Evolutionary conservation across 805 yeast species (phyloP).

Genomic region (Yarrowia yakushimensis): DNA sequence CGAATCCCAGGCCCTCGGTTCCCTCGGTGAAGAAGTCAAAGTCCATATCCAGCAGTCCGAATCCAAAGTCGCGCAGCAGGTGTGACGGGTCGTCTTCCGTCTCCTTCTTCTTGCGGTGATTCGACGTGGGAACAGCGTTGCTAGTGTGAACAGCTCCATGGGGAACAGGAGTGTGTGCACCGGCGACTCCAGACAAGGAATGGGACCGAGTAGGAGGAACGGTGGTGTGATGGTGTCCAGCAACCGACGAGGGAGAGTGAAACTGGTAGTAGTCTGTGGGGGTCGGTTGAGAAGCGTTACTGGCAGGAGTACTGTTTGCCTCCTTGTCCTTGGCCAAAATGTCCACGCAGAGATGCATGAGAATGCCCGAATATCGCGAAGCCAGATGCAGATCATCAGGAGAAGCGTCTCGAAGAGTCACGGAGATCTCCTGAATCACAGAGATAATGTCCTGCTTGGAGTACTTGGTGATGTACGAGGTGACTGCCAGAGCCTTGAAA

Average conservation of each 20-base stretch:
- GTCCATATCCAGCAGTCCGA: constrained; percentile 30
- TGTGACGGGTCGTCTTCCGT: constrained; percentile 12
- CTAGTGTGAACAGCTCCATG: background rate
- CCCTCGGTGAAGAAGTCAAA: constrained; percentile 36
- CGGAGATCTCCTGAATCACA: constrained; percentile 67
- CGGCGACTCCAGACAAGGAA: constrained; percentile 12
- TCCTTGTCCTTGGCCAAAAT: constrained; percentile 44
- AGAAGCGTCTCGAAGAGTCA: constrained; percentile 71
- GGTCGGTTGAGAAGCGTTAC: constrained; percentile 17
- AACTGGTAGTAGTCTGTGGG: constrained; percentile 25
- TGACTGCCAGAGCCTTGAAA: constrained; percentile 64
- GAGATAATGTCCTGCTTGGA: constrained; percentile 54
- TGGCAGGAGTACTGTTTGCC: constrained; percentile 22
- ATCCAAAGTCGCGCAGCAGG: constrained; percentile 11
- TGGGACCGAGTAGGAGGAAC: constrained; percentile 6
- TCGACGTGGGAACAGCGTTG: background rate
- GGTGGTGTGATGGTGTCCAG: background rate
- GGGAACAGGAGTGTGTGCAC: background rate
- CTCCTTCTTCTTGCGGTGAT: constrained; percentile 6
- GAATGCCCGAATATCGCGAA: constrained; percentile 52
- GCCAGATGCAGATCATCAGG: constrained; percentile 88
- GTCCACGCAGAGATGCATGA: constrained; percentile 59
- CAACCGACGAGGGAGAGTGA: background rate
- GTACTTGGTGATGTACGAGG: constrained; percentile 31
- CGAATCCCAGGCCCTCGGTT: constrained; percentile 35